Evolutionary conservation across 768 basidiomycete genomes (phyloP).

Genomic region (Xerocomus brunneocitrinus): DNA sequence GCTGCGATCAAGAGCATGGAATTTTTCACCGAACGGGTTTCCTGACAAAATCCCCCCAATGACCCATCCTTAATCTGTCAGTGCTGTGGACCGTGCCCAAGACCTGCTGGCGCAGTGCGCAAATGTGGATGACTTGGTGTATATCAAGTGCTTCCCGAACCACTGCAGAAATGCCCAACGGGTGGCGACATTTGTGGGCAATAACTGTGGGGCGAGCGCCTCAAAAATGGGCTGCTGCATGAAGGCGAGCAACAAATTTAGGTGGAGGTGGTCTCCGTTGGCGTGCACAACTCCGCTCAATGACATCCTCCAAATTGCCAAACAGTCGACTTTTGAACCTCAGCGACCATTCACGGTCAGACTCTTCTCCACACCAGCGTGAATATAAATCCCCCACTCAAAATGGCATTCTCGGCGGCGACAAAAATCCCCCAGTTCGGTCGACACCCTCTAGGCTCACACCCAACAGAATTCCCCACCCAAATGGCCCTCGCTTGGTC

Average conservation of each 20-base stretch:
- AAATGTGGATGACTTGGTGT: not conserved
- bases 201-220: slow-evolving; percentile 8
- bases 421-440: not conserved
- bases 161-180: not conserved
- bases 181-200: not conserved
- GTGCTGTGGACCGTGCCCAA: not conserved
- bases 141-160: slow-evolving; percentile 6
- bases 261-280: no score
- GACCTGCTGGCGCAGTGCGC: not conserved
- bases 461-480: no score
- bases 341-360: no score
- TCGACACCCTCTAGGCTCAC: no score
- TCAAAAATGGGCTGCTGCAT: not conserved
- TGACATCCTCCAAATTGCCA: no score
- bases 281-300: no score
- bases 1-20: slow-evolving; percentile 19
- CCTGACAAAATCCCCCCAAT: slow-evolving; percentile 10
- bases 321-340: no score
- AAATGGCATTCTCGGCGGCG: not conserved
- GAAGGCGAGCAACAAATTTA: not conserved
- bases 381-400: not conserved
- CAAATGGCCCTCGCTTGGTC: no score
- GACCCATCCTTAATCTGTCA: not conserved
- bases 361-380: no score
- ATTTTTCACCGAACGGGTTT: slow-evolving; percentile 26